Evolutionary conservation across 179 eudicot genomes (phyloP).

Genomic region (Actinidia arguta): DNA sequence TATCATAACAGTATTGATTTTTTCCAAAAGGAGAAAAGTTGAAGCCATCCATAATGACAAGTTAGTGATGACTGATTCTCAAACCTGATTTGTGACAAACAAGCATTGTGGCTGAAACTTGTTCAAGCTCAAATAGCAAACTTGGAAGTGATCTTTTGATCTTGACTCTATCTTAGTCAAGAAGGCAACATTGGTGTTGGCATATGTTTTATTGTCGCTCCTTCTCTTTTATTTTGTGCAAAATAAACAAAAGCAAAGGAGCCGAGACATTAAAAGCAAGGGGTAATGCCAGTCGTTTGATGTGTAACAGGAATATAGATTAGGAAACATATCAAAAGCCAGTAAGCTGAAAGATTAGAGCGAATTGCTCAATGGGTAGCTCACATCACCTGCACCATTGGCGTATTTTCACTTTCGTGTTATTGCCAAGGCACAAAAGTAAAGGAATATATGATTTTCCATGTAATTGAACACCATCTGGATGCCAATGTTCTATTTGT

Average conservation of each 20-base stretch:
- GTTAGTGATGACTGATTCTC: slow-evolving; percentile 13
- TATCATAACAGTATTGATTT: background rate
- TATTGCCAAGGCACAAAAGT: background rate
- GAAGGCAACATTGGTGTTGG: background rate
- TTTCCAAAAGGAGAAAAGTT: background rate
- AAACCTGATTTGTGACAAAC: background rate
- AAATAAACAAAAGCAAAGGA: slow-evolving; percentile 18
- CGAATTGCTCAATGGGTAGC: background rate
- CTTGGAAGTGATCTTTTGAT: background rate
- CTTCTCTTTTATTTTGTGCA: background rate
- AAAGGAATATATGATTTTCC: background rate
- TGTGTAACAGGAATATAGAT: background rate
- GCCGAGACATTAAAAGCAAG: background rate
- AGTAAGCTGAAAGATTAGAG: background rate
- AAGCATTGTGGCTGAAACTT: background rate
- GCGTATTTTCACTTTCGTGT: slow-evolving; percentile 9
- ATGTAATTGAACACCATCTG: background rate
- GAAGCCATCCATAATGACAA: background rate
- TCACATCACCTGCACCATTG: slow-evolving; percentile 4
- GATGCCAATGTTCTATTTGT: background rate
- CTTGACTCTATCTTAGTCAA: background rate
- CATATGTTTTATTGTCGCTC: background rate
- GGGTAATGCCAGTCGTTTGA: background rate
- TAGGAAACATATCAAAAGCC: background rate
- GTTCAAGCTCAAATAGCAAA: background rate